A percentile compares a stretch with the other conserved stretches of the same genome.
phyloP scores from a whole-genome alignment of 2,329 filamentous ascomycete species.

The Colletotrichum somersetense region DNA sequence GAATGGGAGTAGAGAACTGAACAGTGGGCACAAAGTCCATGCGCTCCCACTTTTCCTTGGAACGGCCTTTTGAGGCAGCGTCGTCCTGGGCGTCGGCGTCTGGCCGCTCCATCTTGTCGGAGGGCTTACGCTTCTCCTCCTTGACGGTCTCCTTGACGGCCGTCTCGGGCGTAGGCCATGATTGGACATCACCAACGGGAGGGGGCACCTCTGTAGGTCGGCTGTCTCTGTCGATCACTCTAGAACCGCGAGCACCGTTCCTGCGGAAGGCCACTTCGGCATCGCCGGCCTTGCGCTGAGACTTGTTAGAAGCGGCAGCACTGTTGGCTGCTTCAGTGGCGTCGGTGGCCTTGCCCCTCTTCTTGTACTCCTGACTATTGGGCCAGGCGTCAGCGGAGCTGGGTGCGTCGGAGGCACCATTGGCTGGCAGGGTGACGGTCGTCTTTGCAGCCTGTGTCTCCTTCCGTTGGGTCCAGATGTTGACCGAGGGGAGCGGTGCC shows the following conservation, averaged over 20 bases:
- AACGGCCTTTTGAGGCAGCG: slow-evolving; percentile 60
- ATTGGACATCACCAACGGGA: slow-evolving; percentile 79
- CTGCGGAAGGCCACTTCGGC: slow-evolving; percentile 57
- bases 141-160: slow-evolving; percentile 73
- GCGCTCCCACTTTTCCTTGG: slow-evolving; percentile 89
- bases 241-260: slow-evolving; percentile 59
- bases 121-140: slow-evolving; percentile 80
- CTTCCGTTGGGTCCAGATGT: slow-evolving; percentile 87
- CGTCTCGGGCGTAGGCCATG: slow-evolving; percentile 92
- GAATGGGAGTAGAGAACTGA: slow-evolving; percentile 86
- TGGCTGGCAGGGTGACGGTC: slow-evolving; percentile 49
- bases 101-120: slow-evolving; percentile 67
- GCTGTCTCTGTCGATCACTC: slow-evolving; percentile 56
- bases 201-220: slow-evolving; percentile 59
- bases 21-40: slow-evolving; percentile 87
- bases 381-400: slow-evolving; percentile 24
- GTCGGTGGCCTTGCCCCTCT: slow-evolving; percentile 46
- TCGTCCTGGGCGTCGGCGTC: slow-evolving; percentile 76
- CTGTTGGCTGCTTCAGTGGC: slow-evolving; percentile 43
- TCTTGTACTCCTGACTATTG: slow-evolving; percentile 66
- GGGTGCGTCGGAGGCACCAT: slow-evolving; percentile 44
- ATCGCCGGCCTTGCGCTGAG: slow-evolving; percentile 59
- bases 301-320: slow-evolving; percentile 55
- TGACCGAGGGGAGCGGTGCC: slow-evolving; percentile 85
- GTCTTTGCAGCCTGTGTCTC: slow-evolving; percentile 72